These are phyloP conservation scores for Pythium monospermum DNA, from an alignment of 352 stramenopile species.

Conservation along the genomic window DNA sequence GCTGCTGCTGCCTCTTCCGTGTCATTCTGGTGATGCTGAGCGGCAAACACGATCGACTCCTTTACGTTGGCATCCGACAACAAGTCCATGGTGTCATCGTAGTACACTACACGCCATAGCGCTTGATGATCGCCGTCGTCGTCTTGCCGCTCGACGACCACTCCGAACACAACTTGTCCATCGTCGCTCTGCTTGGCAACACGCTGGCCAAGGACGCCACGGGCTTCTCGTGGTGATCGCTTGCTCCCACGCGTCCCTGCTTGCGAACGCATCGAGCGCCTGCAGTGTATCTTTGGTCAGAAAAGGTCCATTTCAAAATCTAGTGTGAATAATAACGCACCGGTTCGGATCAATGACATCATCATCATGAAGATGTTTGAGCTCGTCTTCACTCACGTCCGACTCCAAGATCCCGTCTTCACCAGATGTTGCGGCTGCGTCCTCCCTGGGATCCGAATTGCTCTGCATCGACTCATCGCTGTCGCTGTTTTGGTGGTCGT, in stretches of 20 bases:
- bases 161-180: constrained; percentile 39
- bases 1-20: neutral
- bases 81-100: constrained; percentile 40
- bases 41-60: constrained; percentile 31
- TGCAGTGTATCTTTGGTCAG: constrained; percentile 2
- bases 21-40: constrained; percentile 11
- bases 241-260: neutral
- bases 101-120: constrained; percentile 54
- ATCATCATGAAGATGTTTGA: constrained; percentile 12
- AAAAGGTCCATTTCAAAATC: neutral
- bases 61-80: constrained; percentile 25
- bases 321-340: constrained; percentile 10
- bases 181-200: constrained; percentile 33
- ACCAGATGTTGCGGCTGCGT: constrained; percentile 3
- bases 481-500: constrained; percentile 15
- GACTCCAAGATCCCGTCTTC: constrained; percentile 13
- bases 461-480: neutral
- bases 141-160: constrained; percentile 35
- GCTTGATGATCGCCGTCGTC: neutral
- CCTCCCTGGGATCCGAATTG: constrained; percentile 20
- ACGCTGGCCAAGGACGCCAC: constrained; percentile 34
- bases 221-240: neutral
- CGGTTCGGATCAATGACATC: constrained; percentile 19
- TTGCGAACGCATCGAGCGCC: constrained; percentile 27
- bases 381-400: constrained; percentile 22